A percentile compares a stretch with the other conserved stretches of the same genome.
Evolutionary conservation across 305 asterid genomes (phyloP).

Genomic region (Plantago rigida): DNA sequence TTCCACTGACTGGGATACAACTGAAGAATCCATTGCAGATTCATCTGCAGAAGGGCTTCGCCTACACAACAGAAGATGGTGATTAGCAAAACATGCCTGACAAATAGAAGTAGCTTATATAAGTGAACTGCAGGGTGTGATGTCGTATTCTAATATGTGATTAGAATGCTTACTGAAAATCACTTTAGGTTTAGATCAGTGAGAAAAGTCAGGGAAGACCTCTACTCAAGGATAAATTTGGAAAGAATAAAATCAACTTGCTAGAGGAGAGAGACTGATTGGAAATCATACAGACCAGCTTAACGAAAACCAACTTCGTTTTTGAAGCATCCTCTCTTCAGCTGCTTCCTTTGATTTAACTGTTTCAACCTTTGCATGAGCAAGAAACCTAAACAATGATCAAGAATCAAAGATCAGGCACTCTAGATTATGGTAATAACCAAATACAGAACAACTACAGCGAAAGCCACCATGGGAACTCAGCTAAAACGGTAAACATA

Average conservation of each 20-base stretch:
- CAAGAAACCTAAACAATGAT: slow-evolving; percentile 71
- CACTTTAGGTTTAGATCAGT: slow-evolving; percentile 11
- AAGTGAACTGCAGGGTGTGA: background rate
- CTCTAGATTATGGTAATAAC: slow-evolving; percentile 9
- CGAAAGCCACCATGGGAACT: slow-evolving; percentile 10
- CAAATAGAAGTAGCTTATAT: background rate
- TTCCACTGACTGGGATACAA: slow-evolving; percentile 54
- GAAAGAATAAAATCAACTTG: slow-evolving; percentile 11
- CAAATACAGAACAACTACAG: background rate
- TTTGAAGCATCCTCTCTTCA: slow-evolving; percentile 61
- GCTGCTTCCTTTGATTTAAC: slow-evolving; percentile 96
- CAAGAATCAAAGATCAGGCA: slow-evolving; percentile 20
- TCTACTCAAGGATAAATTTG: slow-evolving; percentile 16
- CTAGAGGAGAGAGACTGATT: slow-evolving; percentile 12
- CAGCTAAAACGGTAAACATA: slow-evolving; percentile 18
- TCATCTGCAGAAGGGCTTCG: slow-evolving; percentile 53
- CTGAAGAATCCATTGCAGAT: slow-evolving; percentile 43
- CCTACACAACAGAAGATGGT: slow-evolving; percentile 42
- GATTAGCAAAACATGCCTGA: slow-evolving; percentile 19
- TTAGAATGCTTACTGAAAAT: slow-evolving; percentile 6
- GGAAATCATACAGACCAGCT: slow-evolving; percentile 51
- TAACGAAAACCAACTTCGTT: slow-evolving; percentile 79
- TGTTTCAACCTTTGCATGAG: slow-evolving; percentile 91
- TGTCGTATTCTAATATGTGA: slow-evolving; percentile 7
- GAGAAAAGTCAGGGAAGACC: slow-evolving; percentile 12